A percentile compares a stretch with the other conserved stretches of the same genome.
phyloP scores from a whole-genome alignment of 148 eudicot species.

The Bassia scoparia region DNA sequence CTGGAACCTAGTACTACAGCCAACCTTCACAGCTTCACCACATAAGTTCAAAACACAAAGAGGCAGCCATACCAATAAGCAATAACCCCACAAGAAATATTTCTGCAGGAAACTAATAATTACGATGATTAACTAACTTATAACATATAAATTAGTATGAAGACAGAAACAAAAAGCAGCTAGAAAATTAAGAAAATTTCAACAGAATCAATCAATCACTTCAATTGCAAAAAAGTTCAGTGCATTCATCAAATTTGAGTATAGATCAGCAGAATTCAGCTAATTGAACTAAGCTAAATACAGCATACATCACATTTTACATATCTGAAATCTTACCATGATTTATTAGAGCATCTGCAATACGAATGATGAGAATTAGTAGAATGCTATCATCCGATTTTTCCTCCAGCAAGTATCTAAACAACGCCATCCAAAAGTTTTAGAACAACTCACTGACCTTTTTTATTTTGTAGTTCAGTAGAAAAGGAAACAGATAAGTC shows the following conservation, averaged over 20 bases:
- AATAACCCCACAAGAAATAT: no score
- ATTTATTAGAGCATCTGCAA: slow-evolving; percentile 82
- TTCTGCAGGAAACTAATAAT: not conserved
- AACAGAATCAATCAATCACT: not conserved
- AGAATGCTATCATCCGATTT: slow-evolving; percentile 94
- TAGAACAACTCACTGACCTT: slow-evolving; percentile 2
- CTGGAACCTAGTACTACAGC: no score
- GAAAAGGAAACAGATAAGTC: not conserved
- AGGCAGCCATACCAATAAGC: no score
- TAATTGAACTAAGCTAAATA: not conserved
- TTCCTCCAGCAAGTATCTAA: slow-evolving; percentile 82
- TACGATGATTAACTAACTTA: not conserved
- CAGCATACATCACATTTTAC: not conserved
- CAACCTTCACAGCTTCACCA: no score
- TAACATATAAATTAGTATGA: no score
- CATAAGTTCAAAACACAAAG: no score
- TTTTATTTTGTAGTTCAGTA: not conserved
- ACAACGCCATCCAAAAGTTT: slow-evolving; percentile 25
- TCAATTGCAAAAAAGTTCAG: not conserved
- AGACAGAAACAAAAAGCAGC: not conserved
- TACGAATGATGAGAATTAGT: slow-evolving; percentile 75
- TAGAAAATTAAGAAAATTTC: not conserved
- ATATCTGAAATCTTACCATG: slow-evolving; percentile 48
- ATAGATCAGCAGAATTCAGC: not conserved
- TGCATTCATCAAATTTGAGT: not conserved